These are phyloP conservation scores for Sextonia rubra DNA, from an alignment of 164 flowering plant genomes.

Conservation along the genomic window DNA sequence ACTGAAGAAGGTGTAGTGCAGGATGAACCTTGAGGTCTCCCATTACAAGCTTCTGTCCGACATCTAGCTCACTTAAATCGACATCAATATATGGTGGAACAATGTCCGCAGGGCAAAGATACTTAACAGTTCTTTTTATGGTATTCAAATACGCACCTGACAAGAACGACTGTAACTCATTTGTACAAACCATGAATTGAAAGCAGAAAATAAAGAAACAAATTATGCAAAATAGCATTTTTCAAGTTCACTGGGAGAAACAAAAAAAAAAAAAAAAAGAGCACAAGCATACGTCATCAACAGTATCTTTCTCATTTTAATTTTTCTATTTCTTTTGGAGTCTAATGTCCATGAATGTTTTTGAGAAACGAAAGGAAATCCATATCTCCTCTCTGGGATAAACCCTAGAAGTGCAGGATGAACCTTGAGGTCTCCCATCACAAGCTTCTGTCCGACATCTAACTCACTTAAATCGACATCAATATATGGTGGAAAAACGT, in stretches of 20 bases:
- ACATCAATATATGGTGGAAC: slow-evolving; percentile 95
- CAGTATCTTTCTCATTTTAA: too few relatives aligned
- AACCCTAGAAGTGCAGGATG: slow-evolving; percentile 58
- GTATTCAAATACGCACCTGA: slow-evolving; percentile 79
- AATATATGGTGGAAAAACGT: slow-evolving; percentile 84
- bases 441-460: slow-evolving; percentile 78
- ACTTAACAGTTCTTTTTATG: slow-evolving; percentile 73
- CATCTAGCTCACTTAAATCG: slow-evolving; percentile 91
- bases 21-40: slow-evolving; percentile 92
- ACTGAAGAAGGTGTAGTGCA: slow-evolving; percentile 51
- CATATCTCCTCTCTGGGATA: too few relatives aligned
- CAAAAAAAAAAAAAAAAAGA: background rate
- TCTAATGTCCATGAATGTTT: background rate
- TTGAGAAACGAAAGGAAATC: background rate
- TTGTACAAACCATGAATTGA: background rate
- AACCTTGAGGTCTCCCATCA: slow-evolving; percentile 73
- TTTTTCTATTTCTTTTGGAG: background rate
- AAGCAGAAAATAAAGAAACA: background rate
- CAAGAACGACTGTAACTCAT: background rate
- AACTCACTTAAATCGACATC: slow-evolving; percentile 94
- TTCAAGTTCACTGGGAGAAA: background rate
- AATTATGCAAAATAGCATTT: background rate
- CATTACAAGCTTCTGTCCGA: slow-evolving; percentile 64
- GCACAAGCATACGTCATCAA: too few relatives aligned
- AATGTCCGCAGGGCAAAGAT: slow-evolving; percentile 84